Evolutionary conservation across 352 stramenopile species (phyloP).

Genomic region (Halophytophthora batemanensis): DNA sequence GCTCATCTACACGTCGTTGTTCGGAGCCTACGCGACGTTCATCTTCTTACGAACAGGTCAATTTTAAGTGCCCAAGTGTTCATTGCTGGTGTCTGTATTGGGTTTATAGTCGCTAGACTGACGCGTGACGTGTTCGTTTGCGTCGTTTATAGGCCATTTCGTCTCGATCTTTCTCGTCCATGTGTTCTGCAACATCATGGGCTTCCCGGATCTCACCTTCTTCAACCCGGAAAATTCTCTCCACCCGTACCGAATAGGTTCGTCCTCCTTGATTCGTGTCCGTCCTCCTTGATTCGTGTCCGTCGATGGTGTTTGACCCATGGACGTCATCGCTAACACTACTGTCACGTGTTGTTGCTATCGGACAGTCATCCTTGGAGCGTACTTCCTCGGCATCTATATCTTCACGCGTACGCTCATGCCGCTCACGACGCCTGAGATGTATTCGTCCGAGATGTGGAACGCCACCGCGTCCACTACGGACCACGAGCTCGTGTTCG

Average conservation of each 20-base stretch:
- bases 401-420: conserved; percentile 70
- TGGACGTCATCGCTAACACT: background rate
- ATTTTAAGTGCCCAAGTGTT: background rate
- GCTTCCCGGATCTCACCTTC: conserved; percentile 89
- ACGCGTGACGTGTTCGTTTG: conserved; percentile 1
- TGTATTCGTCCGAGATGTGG: conserved; percentile 81
- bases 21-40: conserved; percentile 94
- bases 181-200: conserved; percentile 96
- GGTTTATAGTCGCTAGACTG: background rate
- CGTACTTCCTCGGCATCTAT: conserved; percentile 85
- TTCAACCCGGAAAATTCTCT: conserved; percentile 76
- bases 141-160: conserved; percentile 64
- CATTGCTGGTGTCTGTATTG: background rate
- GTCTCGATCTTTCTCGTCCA: conserved; percentile 88
- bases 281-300: background rate
- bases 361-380: conserved; percentile 60
- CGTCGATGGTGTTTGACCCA: background rate
- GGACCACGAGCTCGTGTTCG: conserved; percentile 41
- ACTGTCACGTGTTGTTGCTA: conserved; percentile 3
- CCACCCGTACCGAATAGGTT: conserved; percentile 74
- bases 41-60: conserved; percentile 89
- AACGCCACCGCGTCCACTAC: conserved; percentile 62
- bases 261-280: conserved; percentile 1
- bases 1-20: conserved; percentile 95
- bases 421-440: conserved; percentile 71